These are phyloP conservation scores for Neocatenulostroma microsporum DNA, from an alignment of 2,329 filamentous ascomycete species.

Conservation along the genomic window DNA sequence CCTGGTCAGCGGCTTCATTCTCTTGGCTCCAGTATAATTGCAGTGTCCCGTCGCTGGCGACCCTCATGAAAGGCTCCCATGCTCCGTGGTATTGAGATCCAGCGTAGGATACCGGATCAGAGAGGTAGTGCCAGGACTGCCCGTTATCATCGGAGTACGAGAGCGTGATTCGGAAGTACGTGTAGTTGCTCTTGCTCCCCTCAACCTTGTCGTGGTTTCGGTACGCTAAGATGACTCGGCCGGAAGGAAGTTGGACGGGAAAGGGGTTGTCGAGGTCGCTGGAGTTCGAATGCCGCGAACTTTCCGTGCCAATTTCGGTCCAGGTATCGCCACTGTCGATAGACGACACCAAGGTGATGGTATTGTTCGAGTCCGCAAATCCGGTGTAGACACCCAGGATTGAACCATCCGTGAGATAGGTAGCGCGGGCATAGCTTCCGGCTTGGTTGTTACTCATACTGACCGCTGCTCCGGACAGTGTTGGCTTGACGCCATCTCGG, in stretches of 20 bases:
- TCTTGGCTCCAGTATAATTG: slow-evolving; percentile 42
- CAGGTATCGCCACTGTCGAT: slow-evolving; percentile 18
- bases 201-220: slow-evolving; percentile 30
- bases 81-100: slow-evolving; percentile 29
- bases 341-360: slow-evolving; percentile 15
- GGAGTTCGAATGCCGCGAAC: slow-evolving; percentile 13
- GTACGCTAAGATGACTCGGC: slow-evolving; percentile 28
- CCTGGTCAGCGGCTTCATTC: slow-evolving; percentile 34
- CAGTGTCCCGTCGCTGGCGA: slow-evolving; percentile 32
- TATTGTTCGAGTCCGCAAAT: slow-evolving; percentile 15
- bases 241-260: slow-evolving; percentile 28
- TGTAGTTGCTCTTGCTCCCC: slow-evolving; percentile 13
- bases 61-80: slow-evolving; percentile 42
- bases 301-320: slow-evolving; percentile 15
- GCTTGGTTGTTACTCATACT: not conserved
- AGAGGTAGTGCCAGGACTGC: slow-evolving; percentile 30
- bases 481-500: too few relatives aligned
- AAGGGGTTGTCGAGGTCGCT: slow-evolving; percentile 28
- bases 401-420: slow-evolving; percentile 23
- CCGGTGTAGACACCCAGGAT: slow-evolving; percentile 27
- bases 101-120: slow-evolving; percentile 16
- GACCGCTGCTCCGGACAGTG: too few relatives aligned
- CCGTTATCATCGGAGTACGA: slow-evolving; percentile 39
- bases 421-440: slow-evolving; percentile 28
- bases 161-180: slow-evolving; percentile 37